Conservation (phyloP, 1,284 basidiomycete genomes). For the Cutaneotrichosporon cavernicola region DNA sequence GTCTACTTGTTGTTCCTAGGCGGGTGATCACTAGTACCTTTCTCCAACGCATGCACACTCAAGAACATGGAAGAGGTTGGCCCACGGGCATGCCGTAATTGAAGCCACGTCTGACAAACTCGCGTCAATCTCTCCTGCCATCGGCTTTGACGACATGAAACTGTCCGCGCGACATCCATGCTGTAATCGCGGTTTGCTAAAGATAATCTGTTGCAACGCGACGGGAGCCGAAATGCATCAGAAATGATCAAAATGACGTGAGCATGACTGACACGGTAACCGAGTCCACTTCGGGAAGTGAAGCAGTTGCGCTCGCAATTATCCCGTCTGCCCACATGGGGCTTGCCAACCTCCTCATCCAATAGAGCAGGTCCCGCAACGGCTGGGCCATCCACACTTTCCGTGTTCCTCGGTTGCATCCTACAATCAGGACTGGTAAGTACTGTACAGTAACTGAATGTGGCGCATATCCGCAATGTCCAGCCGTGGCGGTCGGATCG, state of each 20-base stretch:
- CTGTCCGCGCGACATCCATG: neutral
- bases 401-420: neutral
- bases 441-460: neutral
- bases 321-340: neutral
- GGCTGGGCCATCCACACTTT: neutral
- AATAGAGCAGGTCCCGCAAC: too few relatives aligned
- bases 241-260: neutral
- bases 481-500: neutral
- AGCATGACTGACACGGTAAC: neutral
- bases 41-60: neutral
- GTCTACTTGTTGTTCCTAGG: neutral
- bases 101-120: neutral
- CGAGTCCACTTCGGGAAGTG: neutral
- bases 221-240: neutral
- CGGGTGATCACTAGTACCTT: neutral
- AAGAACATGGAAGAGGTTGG: neutral
- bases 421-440: too few relatives aligned
- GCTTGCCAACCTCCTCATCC: neutral
- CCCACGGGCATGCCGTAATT: neutral
- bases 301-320: neutral
- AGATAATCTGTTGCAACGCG: neutral
- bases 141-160: neutral
- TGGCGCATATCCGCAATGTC: neutral
- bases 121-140: neutral
- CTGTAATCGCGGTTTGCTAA: neutral